These are phyloP conservation scores for Pterocarpus macrocarpus DNA, from an alignment of 306 rosid species.

Conservation along the genomic window DNA sequence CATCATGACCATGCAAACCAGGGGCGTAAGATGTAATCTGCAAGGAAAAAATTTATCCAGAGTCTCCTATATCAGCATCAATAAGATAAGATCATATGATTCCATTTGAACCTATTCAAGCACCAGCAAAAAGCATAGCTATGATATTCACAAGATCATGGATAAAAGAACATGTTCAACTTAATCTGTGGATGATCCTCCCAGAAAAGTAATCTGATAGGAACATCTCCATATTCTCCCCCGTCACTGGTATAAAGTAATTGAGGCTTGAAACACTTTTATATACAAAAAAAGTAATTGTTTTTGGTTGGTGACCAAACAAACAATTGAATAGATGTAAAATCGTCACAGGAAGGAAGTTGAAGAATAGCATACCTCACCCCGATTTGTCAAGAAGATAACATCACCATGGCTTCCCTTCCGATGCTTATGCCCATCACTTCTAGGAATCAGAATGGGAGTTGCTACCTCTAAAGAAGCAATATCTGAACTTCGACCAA, in stretches of 20 bases:
- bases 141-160: slow-evolving; percentile 5
- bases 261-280: slow-evolving; percentile 23
- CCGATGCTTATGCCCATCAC: slow-evolving; percentile 90
- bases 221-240: slow-evolving; percentile 3
- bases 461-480: slow-evolving; percentile 92
- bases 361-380: slow-evolving; percentile 77
- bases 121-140: background rate
- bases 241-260: background rate
- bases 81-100: slow-evolving; percentile 25
- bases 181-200: slow-evolving; percentile 21
- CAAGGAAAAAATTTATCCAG: slow-evolving; percentile 34
- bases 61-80: slow-evolving; percentile 28
- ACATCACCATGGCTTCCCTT: slow-evolving; percentile 99
- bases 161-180: background rate
- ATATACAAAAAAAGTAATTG: slow-evolving; percentile 28
- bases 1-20: slow-evolving; percentile 90
- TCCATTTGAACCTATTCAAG: slow-evolving; percentile 27
- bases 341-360: slow-evolving; percentile 17
- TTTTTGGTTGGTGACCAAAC: slow-evolving; percentile 35
- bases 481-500: slow-evolving; percentile 66
- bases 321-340: slow-evolving; percentile 22
- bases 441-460: slow-evolving; percentile 89
- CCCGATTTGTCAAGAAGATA: slow-evolving; percentile 94
- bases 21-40: slow-evolving; percentile 98
- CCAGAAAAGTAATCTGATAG: background rate